Conservation (phyloP, 2,329 filamentous ascomycete species). For the Plenodomus lindquistii region DNA sequence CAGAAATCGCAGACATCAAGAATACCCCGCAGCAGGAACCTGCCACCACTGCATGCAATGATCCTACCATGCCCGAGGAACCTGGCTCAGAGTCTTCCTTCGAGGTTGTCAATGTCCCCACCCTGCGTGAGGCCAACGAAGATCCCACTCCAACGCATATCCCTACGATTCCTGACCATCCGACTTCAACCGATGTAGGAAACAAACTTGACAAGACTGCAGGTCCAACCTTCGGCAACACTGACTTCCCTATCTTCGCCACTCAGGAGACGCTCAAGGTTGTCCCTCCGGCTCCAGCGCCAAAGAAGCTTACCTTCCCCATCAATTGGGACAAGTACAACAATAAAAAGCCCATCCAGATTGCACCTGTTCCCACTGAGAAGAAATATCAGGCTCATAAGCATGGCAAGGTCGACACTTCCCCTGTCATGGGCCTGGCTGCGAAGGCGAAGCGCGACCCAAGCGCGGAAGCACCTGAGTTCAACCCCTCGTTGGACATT, state of each 20-base stretch:
- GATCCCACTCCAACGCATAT: neutral
- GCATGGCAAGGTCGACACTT: neutral
- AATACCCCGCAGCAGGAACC: neutral
- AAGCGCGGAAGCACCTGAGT: slow-evolving; percentile 8
- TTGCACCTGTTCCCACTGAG: neutral
- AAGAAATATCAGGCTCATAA: neutral
- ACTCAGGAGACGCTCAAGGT: slow-evolving; percentile 25
- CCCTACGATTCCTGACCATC: neutral
- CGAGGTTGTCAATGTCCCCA: neutral
- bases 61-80: neutral
- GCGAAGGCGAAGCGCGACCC: slow-evolving; percentile 2
- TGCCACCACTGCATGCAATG: neutral
- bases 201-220: neutral
- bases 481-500: slow-evolving; percentile 18
- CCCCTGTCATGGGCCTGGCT: neutral
- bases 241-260: slow-evolving; percentile 13
- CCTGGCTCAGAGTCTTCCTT: neutral
- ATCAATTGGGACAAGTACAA: neutral
- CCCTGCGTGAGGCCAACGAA: neutral
- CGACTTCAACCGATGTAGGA: neutral
- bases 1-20: neutral
- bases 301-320: slow-evolving; percentile 24
- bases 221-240: slow-evolving; percentile 1
- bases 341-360: neutral
- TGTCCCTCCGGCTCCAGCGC: slow-evolving; percentile 18